Conservation (phyloP, 1,139 yeast genomes). For the Arxiozyma telluris region DNA sequence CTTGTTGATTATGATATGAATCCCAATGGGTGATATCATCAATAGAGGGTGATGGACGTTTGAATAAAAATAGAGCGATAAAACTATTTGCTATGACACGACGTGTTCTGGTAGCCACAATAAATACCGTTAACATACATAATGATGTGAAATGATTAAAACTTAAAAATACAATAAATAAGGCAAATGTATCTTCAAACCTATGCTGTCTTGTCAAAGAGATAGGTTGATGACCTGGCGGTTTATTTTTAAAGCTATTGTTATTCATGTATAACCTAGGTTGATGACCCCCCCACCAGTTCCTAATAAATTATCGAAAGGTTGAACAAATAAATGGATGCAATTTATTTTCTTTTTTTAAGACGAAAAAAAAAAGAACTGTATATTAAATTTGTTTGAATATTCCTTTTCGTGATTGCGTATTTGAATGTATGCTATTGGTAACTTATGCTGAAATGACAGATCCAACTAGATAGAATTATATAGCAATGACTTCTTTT, state of each 20-base stretch:
- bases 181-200: conserved; percentile 27
- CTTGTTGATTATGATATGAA: background rate
- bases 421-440: too few species aligned
- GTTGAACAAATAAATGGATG: too few species aligned
- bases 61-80: conserved; percentile 21
- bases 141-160: conserved; percentile 24
- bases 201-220: conserved; percentile 15
- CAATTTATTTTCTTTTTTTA: too few species aligned
- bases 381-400: conserved; percentile 14
- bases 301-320: background rate
- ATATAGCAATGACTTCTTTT: too few species aligned
- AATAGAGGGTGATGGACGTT: conserved; percentile 19
- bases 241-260: background rate
- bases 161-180: conserved; percentile 25
- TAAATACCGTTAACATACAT: conserved; percentile 19
- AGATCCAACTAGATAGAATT: too few species aligned
- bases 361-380: too few species aligned
- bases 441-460: too few species aligned
- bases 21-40: conserved; percentile 6
- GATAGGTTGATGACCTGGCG: background rate
- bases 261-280: conserved; percentile 1
- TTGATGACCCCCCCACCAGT: background rate
- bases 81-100: conserved; percentile 23
- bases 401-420: too few species aligned
- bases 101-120: conserved; percentile 22